phyloP scores from a whole-genome alignment of 805 yeast genomes.

The Ogataea angusta region DNA sequence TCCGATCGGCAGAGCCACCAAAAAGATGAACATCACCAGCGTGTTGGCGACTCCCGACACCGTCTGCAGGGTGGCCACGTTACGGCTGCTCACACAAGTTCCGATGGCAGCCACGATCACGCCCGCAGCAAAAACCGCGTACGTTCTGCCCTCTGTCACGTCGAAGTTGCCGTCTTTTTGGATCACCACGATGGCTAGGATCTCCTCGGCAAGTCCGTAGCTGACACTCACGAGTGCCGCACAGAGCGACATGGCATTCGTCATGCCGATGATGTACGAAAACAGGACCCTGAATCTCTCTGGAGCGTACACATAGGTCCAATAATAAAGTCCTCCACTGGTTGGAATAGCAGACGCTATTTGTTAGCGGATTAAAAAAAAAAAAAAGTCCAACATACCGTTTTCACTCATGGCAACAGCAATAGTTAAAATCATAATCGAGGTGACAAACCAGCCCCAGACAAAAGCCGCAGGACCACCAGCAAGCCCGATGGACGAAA shows the following conservation, averaged over 20 bases:
- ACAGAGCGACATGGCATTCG: conserved; percentile 63
- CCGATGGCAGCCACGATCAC: conserved; percentile 48
- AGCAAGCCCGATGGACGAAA: conserved; percentile 47
- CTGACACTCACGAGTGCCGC: conserved; percentile 66
- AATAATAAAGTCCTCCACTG: conserved; percentile 69
- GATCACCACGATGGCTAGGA: conserved; percentile 53
- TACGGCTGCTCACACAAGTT: conserved; percentile 56
- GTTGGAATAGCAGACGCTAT: conserved; percentile 66
- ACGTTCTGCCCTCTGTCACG: conserved; percentile 49
- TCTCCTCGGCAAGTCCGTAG: conserved; percentile 62
- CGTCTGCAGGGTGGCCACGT: conserved; percentile 57
- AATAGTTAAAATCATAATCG: conserved; percentile 50
- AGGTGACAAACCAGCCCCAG: conserved; percentile 71
- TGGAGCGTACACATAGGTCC: conserved; percentile 68
- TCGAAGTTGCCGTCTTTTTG: conserved; percentile 51
- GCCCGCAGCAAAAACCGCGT: conserved; percentile 66
- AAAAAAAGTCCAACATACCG: conserved; percentile 2
- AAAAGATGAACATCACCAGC: conserved; percentile 46
- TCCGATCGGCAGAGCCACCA: conserved; percentile 67
- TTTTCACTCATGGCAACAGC: conserved; percentile 62
- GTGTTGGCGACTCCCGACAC: conserved; percentile 54
- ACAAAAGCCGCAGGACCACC: conserved; percentile 64
- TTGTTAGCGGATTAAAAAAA: background rate
- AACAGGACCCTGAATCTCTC: conserved; percentile 46
- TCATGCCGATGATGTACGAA: conserved; percentile 62